These are phyloP conservation scores for Monilinia fructicola DNA, from an alignment of 2,329 filamentous ascomycete species.

Conservation along the genomic window DNA sequence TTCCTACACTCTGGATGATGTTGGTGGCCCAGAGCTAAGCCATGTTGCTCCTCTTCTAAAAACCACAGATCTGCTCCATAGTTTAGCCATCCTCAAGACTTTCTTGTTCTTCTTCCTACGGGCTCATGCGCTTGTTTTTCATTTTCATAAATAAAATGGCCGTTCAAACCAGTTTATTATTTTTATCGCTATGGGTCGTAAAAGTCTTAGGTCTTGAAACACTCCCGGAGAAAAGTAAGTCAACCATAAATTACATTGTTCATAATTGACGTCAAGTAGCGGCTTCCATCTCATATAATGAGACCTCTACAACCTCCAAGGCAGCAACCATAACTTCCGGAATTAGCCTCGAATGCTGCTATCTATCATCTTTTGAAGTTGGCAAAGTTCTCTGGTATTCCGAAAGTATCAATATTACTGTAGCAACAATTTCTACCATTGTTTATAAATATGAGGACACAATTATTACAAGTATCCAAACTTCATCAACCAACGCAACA, in stretches of 20 bases:
- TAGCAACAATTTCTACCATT: conserved; percentile 27
- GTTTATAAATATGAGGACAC: conserved; percentile 27
- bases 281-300: conserved; percentile 8
- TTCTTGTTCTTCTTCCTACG: conserved; percentile 5
- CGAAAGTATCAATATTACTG: conserved; percentile 24
- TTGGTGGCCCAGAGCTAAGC: conserved; percentile 5
- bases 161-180: not conserved
- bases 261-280: conserved; percentile 6
- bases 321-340: not conserved
- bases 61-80: conserved; percentile 10
- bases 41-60: not conserved
- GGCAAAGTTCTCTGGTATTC: conserved; percentile 26
- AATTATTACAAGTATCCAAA: conserved; percentile 22
- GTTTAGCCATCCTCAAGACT: conserved; percentile 13
- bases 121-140: not conserved
- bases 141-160: conserved; percentile 2
- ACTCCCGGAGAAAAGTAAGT: conserved; percentile 7
- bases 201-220: not conserved
- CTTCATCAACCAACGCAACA: conserved; percentile 19
- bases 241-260: not conserved
- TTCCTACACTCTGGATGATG: not conserved
- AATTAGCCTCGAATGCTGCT: conserved; percentile 25
- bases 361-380: conserved; percentile 25
- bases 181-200: conserved; percentile 14
- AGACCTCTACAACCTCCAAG: conserved; percentile 8